phyloP scores from a whole-genome alignment of 176 grass and related monocot genomes.

The Tuctoria greenei region DNA sequence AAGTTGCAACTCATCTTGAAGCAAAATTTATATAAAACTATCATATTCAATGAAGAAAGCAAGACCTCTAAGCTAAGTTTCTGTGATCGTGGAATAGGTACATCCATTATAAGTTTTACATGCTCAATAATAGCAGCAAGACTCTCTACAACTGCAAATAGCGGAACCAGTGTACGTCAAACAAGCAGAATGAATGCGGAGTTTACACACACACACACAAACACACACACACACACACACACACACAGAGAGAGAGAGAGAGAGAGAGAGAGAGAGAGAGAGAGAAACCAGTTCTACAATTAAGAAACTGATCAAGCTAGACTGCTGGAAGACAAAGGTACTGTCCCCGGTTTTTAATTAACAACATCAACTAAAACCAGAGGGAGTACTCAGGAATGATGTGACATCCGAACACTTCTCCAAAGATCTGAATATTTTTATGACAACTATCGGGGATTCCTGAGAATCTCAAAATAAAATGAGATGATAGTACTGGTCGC shows the following conservation, averaged over 20 bases:
- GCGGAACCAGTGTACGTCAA: not conserved
- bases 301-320: not conserved
- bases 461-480: not conserved
- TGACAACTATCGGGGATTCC: too few relatives aligned
- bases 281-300: not conserved
- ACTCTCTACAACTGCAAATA: not conserved
- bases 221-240: too few relatives aligned
- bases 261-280: too few relatives aligned
- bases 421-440: not conserved
- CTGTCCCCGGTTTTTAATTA: not conserved
- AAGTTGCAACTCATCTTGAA: not conserved
- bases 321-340: not conserved
- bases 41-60: not conserved
- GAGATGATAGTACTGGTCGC: not conserved
- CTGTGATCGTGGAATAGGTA: not conserved
- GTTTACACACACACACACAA: too few relatives aligned
- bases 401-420: not conserved
- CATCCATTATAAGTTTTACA: not conserved
- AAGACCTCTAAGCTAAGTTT: not conserved
- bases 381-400: not conserved
- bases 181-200: not conserved
- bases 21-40: not conserved
- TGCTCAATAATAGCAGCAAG: not conserved
- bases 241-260: not conserved
- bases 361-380: not conserved